A percentile compares a stretch with the other conserved stretches of the same genome.
Conservation (phyloP, 306 rosid genomes). For the Erythrophleum fordii region DNA sequence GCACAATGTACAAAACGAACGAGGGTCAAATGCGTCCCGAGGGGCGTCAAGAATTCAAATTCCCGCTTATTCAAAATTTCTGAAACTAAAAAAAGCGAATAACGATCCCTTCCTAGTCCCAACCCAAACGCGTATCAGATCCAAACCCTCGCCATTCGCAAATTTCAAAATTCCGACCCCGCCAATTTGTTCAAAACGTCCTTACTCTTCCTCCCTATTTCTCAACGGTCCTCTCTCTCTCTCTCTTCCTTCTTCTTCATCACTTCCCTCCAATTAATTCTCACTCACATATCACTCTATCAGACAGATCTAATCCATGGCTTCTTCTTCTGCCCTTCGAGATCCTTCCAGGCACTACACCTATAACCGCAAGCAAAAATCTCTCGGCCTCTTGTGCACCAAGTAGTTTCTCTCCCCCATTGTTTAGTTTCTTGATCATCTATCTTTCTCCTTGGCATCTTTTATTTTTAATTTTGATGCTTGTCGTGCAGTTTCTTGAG, state of each 20-base stretch:
- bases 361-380: constrained; percentile 68
- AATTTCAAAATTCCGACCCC: constrained; percentile 55
- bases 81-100: neutral
- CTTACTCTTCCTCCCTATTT: constrained; percentile 5
- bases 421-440: neutral
- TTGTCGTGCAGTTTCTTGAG: constrained; percentile 58
- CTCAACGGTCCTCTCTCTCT: constrained; percentile 44
- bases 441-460: no score
- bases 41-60: constrained; percentile 37
- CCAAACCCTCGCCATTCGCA: constrained; percentile 18
- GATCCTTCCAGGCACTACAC: constrained; percentile 55
- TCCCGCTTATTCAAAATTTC: constrained; percentile 53
- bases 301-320: constrained; percentile 42
- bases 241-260: neutral
- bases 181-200: constrained; percentile 32
- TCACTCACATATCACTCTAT: neutral
- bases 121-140: constrained; percentile 20
- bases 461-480: neutral
- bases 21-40: neutral
- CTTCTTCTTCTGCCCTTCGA: constrained; percentile 39
- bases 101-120: neutral
- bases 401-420: constrained; percentile 46
- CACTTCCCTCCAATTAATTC: constrained; percentile 46
- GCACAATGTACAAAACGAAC: neutral
- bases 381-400: constrained; percentile 90